Conservation (phyloP, 345 rosid species). For the Noccaea bulbosa region DNA sequence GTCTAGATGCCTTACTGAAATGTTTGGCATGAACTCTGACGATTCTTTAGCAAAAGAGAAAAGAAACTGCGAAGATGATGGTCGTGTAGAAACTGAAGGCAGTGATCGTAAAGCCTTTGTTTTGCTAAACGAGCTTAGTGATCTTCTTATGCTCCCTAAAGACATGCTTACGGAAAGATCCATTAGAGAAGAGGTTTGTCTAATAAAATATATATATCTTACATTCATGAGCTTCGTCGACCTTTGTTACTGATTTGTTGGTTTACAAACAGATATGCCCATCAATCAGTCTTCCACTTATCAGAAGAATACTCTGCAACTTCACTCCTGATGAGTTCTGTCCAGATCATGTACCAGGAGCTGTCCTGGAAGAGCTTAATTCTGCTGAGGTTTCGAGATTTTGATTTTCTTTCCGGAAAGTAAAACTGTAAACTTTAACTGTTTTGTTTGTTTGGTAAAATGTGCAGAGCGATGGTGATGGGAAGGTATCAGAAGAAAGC, state of each 20-base stretch:
- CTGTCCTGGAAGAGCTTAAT: conserved; percentile 85
- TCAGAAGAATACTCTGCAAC: conserved; percentile 90
- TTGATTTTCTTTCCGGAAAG: background rate
- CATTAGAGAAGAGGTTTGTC: conserved; percentile 73
- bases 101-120: conserved; percentile 53
- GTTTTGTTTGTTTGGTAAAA: too few relatives aligned
- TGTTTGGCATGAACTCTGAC: conserved; percentile 66
- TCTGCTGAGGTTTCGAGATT: conserved; percentile 70
- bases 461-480: conserved; percentile 64
- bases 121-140: conserved; percentile 78
- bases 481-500: conserved; percentile 62
- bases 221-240: conserved; percentile 13
- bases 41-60: conserved; percentile 51
- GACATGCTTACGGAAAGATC: conserved; percentile 84
- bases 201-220: conserved; percentile 6
- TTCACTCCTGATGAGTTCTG: conserved; percentile 98
- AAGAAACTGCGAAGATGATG: conserved; percentile 36
- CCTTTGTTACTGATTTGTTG: conserved; percentile 7
- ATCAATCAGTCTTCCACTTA: conserved; percentile 66
- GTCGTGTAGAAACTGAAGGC: conserved; percentile 21
- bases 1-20: conserved; percentile 83
- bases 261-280: conserved; percentile 78
- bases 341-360: conserved; percentile 89
- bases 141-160: conserved; percentile 98
- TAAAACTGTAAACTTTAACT: too few relatives aligned